Conservation (phyloP, 1,139 yeast genomes). For the Geotrichum klebahnii region DNA sequence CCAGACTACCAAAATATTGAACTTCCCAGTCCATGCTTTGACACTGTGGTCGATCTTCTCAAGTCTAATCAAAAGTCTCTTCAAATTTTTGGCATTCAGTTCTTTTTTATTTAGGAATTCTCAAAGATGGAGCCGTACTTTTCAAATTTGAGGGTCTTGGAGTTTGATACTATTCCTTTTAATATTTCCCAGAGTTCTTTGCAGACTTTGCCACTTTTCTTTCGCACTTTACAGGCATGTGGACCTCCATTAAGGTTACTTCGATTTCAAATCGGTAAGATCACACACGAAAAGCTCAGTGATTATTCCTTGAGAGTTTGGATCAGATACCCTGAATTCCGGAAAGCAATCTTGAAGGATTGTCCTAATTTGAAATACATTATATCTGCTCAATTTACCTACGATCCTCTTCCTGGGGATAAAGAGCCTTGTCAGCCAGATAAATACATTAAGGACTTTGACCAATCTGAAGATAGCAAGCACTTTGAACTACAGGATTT, state of each 20-base stretch:
- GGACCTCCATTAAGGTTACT: neutral
- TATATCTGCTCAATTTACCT: neutral
- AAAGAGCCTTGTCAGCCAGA: neutral
- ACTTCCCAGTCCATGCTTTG: neutral
- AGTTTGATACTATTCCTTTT: neutral
- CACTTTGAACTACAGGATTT: neutral
- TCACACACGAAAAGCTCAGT: too few species aligned
- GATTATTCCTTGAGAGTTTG: too few species aligned
- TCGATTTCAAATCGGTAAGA: neutral
- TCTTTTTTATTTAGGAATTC: neutral
- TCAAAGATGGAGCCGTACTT: neutral
- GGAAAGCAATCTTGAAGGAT: neutral
- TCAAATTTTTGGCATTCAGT: neutral
- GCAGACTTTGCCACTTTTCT: too few species aligned
- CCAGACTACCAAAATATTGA: too few species aligned
- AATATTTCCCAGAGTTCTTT: too few species aligned
- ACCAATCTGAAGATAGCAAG: conserved; percentile 1
- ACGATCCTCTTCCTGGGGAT: too few species aligned
- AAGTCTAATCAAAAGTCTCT: neutral
- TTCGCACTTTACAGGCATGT: neutral
- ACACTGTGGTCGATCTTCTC: neutral
- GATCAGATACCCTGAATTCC: neutral
- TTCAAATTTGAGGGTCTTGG: neutral
- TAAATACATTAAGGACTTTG: neutral
- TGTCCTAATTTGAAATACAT: conserved; percentile 3